Conservation (phyloP, 441 rosid genomes). For the Gossypium gossypioides region DNA sequence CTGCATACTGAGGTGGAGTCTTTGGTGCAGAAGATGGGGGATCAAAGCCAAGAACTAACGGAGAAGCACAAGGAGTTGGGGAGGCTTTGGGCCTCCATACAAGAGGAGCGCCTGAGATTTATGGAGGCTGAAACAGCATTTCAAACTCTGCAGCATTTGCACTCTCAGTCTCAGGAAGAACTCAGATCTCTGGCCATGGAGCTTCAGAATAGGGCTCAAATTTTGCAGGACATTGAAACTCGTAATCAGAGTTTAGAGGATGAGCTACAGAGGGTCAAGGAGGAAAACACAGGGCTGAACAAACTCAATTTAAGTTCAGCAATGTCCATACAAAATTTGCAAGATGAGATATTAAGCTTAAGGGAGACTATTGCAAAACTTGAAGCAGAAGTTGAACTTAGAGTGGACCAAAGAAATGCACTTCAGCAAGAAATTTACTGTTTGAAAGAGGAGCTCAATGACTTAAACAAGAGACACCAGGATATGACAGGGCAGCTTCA, state of each 20-base stretch:
- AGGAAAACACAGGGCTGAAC: conserved; percentile 47
- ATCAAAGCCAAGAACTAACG: conserved; percentile 63
- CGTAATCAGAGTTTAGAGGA: conserved; percentile 43
- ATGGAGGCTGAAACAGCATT: conserved; percentile 93
- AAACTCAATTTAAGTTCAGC: conserved; percentile 66
- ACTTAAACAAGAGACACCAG: conserved; percentile 51
- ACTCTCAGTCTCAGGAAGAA: conserved; percentile 90
- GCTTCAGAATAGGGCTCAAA: conserved; percentile 52
- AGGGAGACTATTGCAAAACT: conserved; percentile 65
- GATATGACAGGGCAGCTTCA: conserved; percentile 60
- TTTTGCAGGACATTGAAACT: conserved; percentile 57
- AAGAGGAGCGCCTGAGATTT: conserved; percentile 75
- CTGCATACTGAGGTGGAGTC: conserved; percentile 61
- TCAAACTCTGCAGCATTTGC: conserved; percentile 84
- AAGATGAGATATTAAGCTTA: conserved; percentile 55
- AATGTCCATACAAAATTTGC: conserved; percentile 55
- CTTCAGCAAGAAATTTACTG: conserved; percentile 93
- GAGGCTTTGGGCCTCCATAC: conserved; percentile 70
- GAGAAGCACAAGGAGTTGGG: conserved; percentile 87
- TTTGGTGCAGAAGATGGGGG: conserved; percentile 42
- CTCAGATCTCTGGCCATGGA: conserved; percentile 56
- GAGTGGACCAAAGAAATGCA: conserved; percentile 78
- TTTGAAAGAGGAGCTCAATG: conserved; percentile 80
- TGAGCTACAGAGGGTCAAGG: conserved; percentile 51
- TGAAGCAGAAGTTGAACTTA: conserved; percentile 75